A percentile compares a stretch with the other conserved stretches of the same genome.
Evolutionary conservation across 2,329 filamentous ascomycete genomes (phyloP).

Genomic region (Furcasterigmium sp.): DNA sequence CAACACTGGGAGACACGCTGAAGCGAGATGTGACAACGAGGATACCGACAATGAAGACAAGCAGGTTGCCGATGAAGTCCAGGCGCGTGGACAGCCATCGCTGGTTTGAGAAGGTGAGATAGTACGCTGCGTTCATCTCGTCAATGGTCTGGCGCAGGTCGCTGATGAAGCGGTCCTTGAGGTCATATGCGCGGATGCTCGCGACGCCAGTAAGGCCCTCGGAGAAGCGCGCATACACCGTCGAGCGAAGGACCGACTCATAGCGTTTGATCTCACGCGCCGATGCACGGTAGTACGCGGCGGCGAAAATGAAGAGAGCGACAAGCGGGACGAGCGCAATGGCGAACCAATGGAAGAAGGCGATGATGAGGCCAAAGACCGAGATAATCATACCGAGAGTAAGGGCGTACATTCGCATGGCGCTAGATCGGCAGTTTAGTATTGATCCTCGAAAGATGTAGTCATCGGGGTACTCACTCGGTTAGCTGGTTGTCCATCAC

Average conservation of each 20-base stretch:
- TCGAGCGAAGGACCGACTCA: constrained; percentile 81
- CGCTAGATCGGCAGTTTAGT: constrained; percentile 19
- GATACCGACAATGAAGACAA: constrained; percentile 86
- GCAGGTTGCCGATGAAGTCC: constrained; percentile 74
- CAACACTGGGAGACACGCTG: constrained; percentile 76
- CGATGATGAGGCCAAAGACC: constrained; percentile 85
- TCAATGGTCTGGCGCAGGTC: constrained; percentile 73
- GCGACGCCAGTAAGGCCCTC: constrained; percentile 82
- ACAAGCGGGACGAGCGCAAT: constrained; percentile 60
- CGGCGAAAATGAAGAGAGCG: constrained; percentile 72
- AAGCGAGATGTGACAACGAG: constrained; percentile 90
- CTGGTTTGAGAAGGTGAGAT: constrained; percentile 91
- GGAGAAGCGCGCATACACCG: constrained; percentile 84
- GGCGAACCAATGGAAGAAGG: constrained; percentile 88
- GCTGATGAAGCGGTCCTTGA: constrained; percentile 67
- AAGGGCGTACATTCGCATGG: constrained; percentile 88
- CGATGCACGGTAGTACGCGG: constrained; percentile 84
- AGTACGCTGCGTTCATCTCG: constrained; percentile 91
- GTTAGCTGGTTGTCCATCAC: constrained; percentile 93
- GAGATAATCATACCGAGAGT: constrained; percentile 77
- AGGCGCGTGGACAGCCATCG: constrained; percentile 85
- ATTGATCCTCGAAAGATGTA: not conserved
- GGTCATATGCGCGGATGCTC: constrained; percentile 83
- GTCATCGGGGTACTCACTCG: constrained; percentile 35
- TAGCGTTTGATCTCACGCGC: constrained; percentile 93